Conservation (phyloP, 1,284 basidiomycete species). For the Ganoderma boninense region DNA sequence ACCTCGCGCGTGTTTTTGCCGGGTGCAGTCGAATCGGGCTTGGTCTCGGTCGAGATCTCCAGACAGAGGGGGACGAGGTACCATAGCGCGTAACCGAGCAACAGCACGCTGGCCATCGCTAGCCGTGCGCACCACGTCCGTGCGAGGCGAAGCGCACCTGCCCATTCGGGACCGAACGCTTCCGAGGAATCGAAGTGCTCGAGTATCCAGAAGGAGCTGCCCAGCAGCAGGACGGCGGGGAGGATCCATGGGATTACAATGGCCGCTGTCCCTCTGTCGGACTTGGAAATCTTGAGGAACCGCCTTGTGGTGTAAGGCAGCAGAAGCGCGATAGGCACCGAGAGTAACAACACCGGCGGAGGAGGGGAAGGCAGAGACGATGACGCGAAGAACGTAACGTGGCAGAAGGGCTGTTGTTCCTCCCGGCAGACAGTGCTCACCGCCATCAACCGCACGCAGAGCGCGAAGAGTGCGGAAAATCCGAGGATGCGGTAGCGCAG, state of each 20-base stretch:
- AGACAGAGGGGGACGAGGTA: slow-evolving; percentile 77
- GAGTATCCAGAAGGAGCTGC: slow-evolving; percentile 77
- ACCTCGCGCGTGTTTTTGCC: slow-evolving; percentile 54
- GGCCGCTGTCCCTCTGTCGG: slow-evolving; percentile 77
- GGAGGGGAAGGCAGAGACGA: slow-evolving; percentile 74
- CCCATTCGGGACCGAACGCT: slow-evolving; percentile 50
- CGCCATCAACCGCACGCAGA: slow-evolving; percentile 79
- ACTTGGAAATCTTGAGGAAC: slow-evolving; percentile 74
- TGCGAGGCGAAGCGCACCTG: slow-evolving; percentile 51
- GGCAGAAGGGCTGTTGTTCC: slow-evolving; percentile 91
- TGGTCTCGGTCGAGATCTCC: slow-evolving; percentile 53
- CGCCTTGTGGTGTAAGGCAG: slow-evolving; percentile 68
- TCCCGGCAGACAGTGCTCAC: slow-evolving; percentile 91
- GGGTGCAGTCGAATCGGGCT: slow-evolving; percentile 19
- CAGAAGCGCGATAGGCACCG: slow-evolving; percentile 60
- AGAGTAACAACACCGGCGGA: slow-evolving; percentile 59
- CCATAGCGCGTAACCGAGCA: slow-evolving; percentile 74
- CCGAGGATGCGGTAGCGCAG: slow-evolving; percentile 82
- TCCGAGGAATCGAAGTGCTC: slow-evolving; percentile 78
- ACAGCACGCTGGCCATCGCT: slow-evolving; percentile 58
- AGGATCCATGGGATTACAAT: slow-evolving; percentile 70
- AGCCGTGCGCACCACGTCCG: slow-evolving; percentile 72
- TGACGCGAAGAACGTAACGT: slow-evolving; percentile 87
- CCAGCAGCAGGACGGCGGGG: slow-evolving; percentile 63
- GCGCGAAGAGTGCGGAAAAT: slow-evolving; percentile 71